A percentile compares a stretch with the other conserved stretches of the same genome.
These are phyloP conservation scores for Avicennia marina DNA, from an alignment of 257 asterid species.

Conservation along the genomic window DNA sequence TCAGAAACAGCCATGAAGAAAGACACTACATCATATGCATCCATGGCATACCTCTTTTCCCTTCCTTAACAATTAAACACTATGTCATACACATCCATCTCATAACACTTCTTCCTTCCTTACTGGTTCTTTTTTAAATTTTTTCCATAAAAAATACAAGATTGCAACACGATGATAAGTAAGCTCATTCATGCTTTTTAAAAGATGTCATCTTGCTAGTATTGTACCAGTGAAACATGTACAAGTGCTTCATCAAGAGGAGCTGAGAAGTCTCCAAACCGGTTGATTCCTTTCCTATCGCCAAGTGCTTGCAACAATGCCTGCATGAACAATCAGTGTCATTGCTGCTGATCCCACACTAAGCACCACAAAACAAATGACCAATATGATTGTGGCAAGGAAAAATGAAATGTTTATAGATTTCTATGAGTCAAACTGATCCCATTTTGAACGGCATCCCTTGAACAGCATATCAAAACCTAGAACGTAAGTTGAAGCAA, in stretches of 20 bases:
- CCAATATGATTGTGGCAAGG: neutral
- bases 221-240: conserved; percentile 82
- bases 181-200: neutral
- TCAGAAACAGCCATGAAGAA: neutral
- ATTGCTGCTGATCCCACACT: neutral
- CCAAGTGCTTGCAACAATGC: conserved; percentile 91
- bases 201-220: neutral
- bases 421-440: no score
- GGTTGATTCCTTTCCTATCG: conserved; percentile 88
- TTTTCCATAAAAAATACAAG: no score
- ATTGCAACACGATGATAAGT: no score
- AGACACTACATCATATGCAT: neutral
- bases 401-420: neutral
- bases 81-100: no score
- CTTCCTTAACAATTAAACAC: no score
- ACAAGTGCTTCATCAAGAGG: conserved; percentile 96
- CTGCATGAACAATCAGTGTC: conserved; percentile 32
- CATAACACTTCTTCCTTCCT: no score
- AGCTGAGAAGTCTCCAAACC: conserved; percentile 97
- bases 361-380: neutral
- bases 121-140: no score
- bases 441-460: no score
- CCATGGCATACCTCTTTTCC: neutral
- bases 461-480: no score
- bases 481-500: no score